Evolutionary conservation across 225 moss, liverwort and hornwort genomes (phyloP), one percentile per base, ranked within the genome.

Genomic region (Sphagnum contortum): DNA sequence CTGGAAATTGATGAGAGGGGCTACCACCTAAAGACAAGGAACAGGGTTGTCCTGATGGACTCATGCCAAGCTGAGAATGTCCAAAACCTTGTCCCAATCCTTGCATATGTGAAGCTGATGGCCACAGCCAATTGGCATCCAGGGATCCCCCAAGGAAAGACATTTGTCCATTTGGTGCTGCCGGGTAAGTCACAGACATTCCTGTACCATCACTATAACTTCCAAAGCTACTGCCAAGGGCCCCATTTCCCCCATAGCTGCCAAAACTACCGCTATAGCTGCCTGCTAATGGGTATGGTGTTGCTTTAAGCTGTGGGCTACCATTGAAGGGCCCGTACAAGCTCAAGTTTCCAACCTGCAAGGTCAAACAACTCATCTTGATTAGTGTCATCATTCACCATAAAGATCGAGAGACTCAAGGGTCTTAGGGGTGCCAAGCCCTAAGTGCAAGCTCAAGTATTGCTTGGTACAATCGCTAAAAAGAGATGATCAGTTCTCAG

Each of bases 181-280:
- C 61, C 8, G 60, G 58, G 59, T 77, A 62, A 14, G 7, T 52
- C 52, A 52, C 9, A 9, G 7, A 52, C 52, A 60, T 49, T 60
- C 80, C 80, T 61, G 75, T 63, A 29, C 77, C 77, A 66, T 84
- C 80, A 13, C 70, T 63, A 44, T 66, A 76, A 64, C 80, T 76
- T 48, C 75, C 84, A 75, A 80, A 80, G 54, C 76, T 81, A 13
- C 69, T 72, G 45, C 79, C 77, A 5, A 68, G 46, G 69, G 47
- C 50, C 8, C 51, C 50, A 63, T 70, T 74, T 48, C 80, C 84
- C 59, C 80, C 80, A 47, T 60, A 78, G 9, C 84, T 84, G 58
- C 84, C 84, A 61, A 68, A 78, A 73, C 84, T 84, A 57, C 83
- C 80, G 45, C 80, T 77, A 54, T 72, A 74, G 60, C 80, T 83